Evolutionary conservation across 208 protist species (phyloP).

Genomic region (Leptomonas pyrrhocoris): DNA sequence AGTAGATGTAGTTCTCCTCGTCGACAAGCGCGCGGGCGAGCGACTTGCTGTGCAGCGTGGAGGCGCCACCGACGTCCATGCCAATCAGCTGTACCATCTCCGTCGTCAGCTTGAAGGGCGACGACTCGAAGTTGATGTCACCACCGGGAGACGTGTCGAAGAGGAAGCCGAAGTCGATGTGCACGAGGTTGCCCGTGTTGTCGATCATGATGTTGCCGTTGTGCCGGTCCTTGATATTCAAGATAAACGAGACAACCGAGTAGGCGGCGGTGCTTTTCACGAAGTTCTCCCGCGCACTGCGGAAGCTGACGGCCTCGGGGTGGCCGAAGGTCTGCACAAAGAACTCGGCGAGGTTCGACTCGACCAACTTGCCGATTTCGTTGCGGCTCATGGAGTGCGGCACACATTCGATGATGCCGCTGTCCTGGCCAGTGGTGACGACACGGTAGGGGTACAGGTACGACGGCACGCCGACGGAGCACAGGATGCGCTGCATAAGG

Average conservation of each 20-base stretch:
- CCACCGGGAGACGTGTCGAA: conserved; percentile 95
- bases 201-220: conserved; percentile 96
- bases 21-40: conserved; percentile 79
- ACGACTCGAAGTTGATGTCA: conserved; percentile 94
- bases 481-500: conserved; percentile 86
- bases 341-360: conserved; percentile 89
- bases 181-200: conserved; percentile 91
- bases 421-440: conserved; percentile 83
- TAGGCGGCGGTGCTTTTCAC: conserved; percentile 93
- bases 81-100: conserved; percentile 95
- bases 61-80: conserved; percentile 58
- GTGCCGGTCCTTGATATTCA: conserved; percentile 96
- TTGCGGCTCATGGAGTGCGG: conserved; percentile 86
- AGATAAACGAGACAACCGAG: conserved; percentile 94
- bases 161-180: conserved; percentile 99
- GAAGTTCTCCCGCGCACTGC: conserved; percentile 90
- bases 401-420: conserved; percentile 94
- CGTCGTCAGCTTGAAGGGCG: conserved; percentile 93
- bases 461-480: conserved; percentile 74
- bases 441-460: conserved; percentile 94
- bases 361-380: conserved; percentile 90
- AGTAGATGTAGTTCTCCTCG: conserved; percentile 83
- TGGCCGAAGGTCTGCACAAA: conserved; percentile 93
- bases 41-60: conserved; percentile 57
- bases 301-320: conserved; percentile 78